Percentiles rank a stretch among this genome's conserved stretches.
phyloP scores from a whole-genome alignment of 2,329 filamentous ascomycete genomes.

The Penicillium nordicum region DNA sequence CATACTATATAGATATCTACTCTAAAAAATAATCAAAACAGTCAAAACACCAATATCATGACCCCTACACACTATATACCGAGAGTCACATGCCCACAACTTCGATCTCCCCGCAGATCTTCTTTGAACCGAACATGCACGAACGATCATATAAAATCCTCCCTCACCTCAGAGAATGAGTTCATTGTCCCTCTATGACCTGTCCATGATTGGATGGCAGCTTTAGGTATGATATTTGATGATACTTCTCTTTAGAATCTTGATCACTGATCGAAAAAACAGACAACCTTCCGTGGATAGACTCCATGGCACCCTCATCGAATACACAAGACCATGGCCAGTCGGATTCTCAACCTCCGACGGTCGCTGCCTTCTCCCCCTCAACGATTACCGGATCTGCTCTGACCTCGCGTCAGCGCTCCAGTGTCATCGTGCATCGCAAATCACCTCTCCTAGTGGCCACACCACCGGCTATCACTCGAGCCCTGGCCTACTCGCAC shows the following conservation, averaged over 20 bases:
- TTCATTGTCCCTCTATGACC: conserved; percentile 28
- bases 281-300: conserved; percentile 52
- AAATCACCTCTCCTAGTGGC: conserved; percentile 91
- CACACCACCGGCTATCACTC: conserved; percentile 90
- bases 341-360: conserved; percentile 57
- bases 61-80: not conserved
- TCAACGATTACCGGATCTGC: conserved; percentile 68
- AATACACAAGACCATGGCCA: conserved; percentile 39
- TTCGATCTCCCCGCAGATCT: conserved; percentile 24
- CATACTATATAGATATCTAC: not conserved
- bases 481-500: conserved; percentile 91
- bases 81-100: conserved; percentile 24
- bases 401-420: conserved; percentile 70
- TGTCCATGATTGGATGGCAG: conserved; percentile 48
- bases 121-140: conserved; percentile 17
- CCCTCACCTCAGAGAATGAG: conserved; percentile 29
- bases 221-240: conserved; percentile 41
- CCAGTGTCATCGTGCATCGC: conserved; percentile 91
- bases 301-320: conserved; percentile 50
- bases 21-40: not conserved
- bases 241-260: not conserved
- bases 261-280: conserved; percentile 24
- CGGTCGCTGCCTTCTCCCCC: conserved; percentile 86
- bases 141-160: conserved; percentile 17
- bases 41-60: not conserved